A percentile compares a stretch with the other conserved stretches of the same genome.
Evolutionary conservation across 192 early-diverging fungal genomes (phyloP).

Genomic region (Podila clonocystis): DNA sequence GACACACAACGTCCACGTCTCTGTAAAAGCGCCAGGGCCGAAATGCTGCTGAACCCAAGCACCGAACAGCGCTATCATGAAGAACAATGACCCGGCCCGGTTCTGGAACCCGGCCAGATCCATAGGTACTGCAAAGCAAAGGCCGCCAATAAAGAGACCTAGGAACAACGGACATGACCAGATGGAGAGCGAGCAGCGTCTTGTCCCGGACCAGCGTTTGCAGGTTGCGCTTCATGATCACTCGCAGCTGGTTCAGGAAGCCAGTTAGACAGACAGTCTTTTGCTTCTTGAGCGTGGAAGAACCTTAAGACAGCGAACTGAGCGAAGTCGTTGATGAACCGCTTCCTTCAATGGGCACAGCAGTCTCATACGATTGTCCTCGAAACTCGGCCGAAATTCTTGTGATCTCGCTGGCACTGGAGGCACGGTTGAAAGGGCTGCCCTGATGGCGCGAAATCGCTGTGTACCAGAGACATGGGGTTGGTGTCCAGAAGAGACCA

Average conservation of each 20-base stretch:
- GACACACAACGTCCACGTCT: conserved; percentile 55
- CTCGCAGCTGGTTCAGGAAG: conserved; percentile 62
- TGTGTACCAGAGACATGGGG: not conserved
- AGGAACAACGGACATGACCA: conserved; percentile 59
- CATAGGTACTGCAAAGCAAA: conserved; percentile 68
- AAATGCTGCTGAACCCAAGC: conserved; percentile 73
- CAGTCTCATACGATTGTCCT: conserved; percentile 2
- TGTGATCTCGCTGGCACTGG: not conserved
- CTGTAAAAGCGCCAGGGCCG: conserved; percentile 65
- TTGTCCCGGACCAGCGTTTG: conserved; percentile 55
- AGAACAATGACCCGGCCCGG: conserved; percentile 74
- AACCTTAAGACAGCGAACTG: conserved; percentile 3
- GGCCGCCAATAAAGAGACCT: conserved; percentile 70
- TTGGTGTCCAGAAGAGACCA: not conserved
- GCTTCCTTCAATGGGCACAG: conserved; percentile 1
- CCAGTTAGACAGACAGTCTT: conserved; percentile 34
- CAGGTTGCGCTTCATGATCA: conserved; percentile 55
- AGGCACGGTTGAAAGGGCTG: too few relatives aligned
- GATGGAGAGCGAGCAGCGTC: conserved; percentile 63
- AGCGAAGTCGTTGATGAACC: conserved; percentile 7
- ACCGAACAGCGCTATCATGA: conserved; percentile 76
- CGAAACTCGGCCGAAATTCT: not conserved
- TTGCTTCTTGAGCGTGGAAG: not conserved
- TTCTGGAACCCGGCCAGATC: conserved; percentile 79
- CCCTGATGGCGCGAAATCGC: not conserved